Base-by-base conservation (phyloP, 163 green algal species). In the Chloromonas sp. region DNA sequence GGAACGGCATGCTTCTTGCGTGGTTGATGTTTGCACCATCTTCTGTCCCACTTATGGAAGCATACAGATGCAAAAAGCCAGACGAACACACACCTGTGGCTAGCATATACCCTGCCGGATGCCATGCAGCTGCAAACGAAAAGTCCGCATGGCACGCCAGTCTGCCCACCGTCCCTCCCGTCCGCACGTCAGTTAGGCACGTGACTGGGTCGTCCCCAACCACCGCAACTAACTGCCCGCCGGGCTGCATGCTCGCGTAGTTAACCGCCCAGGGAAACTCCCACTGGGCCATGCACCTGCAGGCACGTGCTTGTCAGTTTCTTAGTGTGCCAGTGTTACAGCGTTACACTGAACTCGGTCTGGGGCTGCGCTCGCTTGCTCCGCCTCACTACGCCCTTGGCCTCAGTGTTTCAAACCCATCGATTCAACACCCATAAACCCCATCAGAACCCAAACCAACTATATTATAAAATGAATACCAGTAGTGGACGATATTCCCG, bases 111-210 rank as follows among this genome's bases (percentile, higher is more conserved):
- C 95, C 96, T 61, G 90, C 86, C 0, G 96, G 96, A 88, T 98
- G 95, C 96, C 96, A 99, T 0, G 94, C 93, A 0, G 91, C 94
- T 1, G 96, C 96, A 89, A 99, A 99, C 14, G 92, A 96, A 88
- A 92, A 99, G 93, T 99, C 96, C 14, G 92, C 77, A 85, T 99
- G 96, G 13, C 94, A 96, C 0, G 83, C 14, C 62, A 98, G 91
- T 1, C 58, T 2, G 0, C 78, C 84, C 58, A 93, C 89, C 1
- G 14, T 74, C 1, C 84, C 85, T 82, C 92, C 90, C 59, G 88
- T 92, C 15, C 85, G 83, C 2, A 91, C 77, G 86, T 99, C 96
- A 36, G 92, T 87, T 14, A 99, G 86, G 0, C 92, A 71, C 0
- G 89, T 93, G 0, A 90, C 86, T 0, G 93, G 89, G 88, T 98